phyloP scores from a whole-genome alignment of 306 rosid species.

The Potentilla sterilis region DNA sequence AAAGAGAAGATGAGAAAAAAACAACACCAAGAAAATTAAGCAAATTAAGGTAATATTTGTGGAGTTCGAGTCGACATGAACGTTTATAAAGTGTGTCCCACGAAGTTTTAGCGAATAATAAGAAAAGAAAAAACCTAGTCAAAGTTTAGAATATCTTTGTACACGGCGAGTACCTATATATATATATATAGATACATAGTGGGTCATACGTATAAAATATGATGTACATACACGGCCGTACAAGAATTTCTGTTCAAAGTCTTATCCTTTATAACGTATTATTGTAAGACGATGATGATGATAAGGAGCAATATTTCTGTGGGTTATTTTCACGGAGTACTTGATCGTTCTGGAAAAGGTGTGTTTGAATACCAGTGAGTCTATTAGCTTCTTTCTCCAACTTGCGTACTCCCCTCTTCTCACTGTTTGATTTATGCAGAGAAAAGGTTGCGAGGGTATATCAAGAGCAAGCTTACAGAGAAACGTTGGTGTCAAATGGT shows the following conservation, averaged over 20 bases:
- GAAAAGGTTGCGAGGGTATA: constrained; percentile 27
- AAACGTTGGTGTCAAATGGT: constrained; percentile 42
- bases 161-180: no score
- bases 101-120: not conserved
- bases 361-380: not conserved
- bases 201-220: no score
- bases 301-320: not conserved
- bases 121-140: no score
- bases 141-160: no score
- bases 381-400: not conserved
- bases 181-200: no score
- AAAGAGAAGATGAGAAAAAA: not conserved
- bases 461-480: constrained; percentile 23
- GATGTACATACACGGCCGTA: no score
- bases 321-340: not conserved
- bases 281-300: not conserved
- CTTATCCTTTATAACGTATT: not conserved
- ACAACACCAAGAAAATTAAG: not conserved
- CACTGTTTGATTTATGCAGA: not conserved
- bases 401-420: not conserved
- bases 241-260: no score
- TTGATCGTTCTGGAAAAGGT: constrained; percentile 3
- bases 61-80: not conserved
- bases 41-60: not conserved
- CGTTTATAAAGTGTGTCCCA: not conserved